Base-by-base conservation (phyloP, 2,329 filamentous ascomycete species). In the Paraconiothyrium brasiliense region DNA sequence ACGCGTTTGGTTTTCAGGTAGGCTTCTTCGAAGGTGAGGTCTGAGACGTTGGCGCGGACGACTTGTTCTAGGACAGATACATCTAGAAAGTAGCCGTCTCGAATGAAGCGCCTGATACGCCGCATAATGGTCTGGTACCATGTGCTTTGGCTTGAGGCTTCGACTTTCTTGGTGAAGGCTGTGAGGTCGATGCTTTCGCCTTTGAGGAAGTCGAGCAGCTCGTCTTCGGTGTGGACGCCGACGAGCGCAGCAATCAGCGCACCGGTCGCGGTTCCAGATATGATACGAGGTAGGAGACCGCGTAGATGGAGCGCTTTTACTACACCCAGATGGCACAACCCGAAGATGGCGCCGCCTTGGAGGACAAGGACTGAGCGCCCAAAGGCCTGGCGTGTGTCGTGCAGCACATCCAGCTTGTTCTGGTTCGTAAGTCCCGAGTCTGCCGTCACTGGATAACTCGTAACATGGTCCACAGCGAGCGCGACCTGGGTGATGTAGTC, bases 11-110 rank as follows among this genome's bases (percentile, higher is more conserved):
- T 97, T 63, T 89, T 88, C 55, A 89, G 87, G 73, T 94, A 97
- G 0, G 94, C 94, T 80, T 97, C 94, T 77, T 96, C 92, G 72
- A 98, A 98, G 0, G 94, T 97, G 64, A 97, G 76, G 71, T 97
- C 91, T 10, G 93, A 94, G 14, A 97, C 89, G 68, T 97, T 97
- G 14, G 90, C 88, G 60, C 90, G 86, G 14, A 97, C 90, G 68
- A 92, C 94, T 61, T 94, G 88, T 74, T 96, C 93, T 49, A 98
- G 80, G 10, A 96, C 90, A 44, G 86, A 87, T 3, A 92, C 88
- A 75, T 97, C 93, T 34, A 97, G 85, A 61, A 97, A 91, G 72
- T 96, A 93, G 0, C 93, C 93, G 68, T 94, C 90, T 43, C 83
- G 83, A 54, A 89, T 83, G 72, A 94, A 93, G 49, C 93, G 86